Evolutionary conservation across 805 yeast species (phyloP).

Genomic region (Candida ulmi): DNA sequence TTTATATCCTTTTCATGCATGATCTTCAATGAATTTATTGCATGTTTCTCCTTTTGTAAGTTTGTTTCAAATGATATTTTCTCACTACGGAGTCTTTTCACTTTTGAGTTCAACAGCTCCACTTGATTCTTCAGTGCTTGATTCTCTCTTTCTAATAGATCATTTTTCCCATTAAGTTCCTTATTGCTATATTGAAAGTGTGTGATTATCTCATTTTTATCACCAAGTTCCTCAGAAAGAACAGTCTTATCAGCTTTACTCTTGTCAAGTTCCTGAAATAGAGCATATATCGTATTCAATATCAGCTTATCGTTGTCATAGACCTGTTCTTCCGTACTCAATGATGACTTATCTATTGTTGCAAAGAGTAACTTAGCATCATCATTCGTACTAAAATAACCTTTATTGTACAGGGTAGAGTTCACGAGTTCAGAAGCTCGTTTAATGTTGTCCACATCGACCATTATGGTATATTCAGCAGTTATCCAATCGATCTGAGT

Average conservation of each 20-base stretch:
- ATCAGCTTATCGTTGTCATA: slow-evolving; percentile 9
- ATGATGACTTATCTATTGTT: not conserved
- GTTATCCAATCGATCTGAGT: too few relatives aligned
- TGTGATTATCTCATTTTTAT: slow-evolving; percentile 2
- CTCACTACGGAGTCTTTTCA: not conserved
- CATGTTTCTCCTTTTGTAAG: slow-evolving; percentile 2
- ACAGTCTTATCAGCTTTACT: slow-evolving; percentile 3
- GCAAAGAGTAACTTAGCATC: not conserved
- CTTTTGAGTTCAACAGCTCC: not conserved
- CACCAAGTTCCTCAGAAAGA: slow-evolving; percentile 1
- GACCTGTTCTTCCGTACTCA: not conserved
- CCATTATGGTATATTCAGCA: slow-evolving; percentile 1
- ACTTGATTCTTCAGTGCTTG: slow-evolving; percentile 3
- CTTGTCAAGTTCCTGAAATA: slow-evolving; percentile 11
- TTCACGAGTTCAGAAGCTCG: slow-evolving; percentile 12
- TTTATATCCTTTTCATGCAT: slow-evolving; percentile 19
- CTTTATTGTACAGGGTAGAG: slow-evolving; percentile 10
- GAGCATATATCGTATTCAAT: slow-evolving; percentile 10
- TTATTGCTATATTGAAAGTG: not conserved
- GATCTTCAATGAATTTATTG: slow-evolving; percentile 9
- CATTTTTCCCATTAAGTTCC: not conserved
- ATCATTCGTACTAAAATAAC: slow-evolving; percentile 4
- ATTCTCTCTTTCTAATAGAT: not conserved
- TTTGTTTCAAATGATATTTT: not conserved
- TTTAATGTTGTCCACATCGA: slow-evolving; percentile 4